These are phyloP conservation scores for Paracoccidioides brasiliensis DNA, from an alignment of 2,329 filamentous ascomycete species.

Conservation along the genomic window DNA sequence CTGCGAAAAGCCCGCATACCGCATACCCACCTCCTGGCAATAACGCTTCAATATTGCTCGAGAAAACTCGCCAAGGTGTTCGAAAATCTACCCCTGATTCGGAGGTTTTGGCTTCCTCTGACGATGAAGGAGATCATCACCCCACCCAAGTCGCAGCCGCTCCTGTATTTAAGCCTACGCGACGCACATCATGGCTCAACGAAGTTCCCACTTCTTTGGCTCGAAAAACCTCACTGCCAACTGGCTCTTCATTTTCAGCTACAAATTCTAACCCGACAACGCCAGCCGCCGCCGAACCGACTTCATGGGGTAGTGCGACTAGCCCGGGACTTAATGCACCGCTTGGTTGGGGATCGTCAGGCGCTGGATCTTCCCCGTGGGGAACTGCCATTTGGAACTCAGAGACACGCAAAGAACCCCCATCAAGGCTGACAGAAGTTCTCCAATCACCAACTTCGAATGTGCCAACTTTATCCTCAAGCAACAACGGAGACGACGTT, in stretches of 20 bases:
- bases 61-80: slow-evolving; percentile 55
- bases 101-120: slow-evolving; percentile 83
- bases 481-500: slow-evolving; percentile 41
- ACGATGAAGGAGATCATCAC: slow-evolving; percentile 70
- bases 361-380: slow-evolving; percentile 49
- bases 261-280: slow-evolving; percentile 70
- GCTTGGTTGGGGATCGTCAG: slow-evolving; percentile 33
- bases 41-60: slow-evolving; percentile 54
- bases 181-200: slow-evolving; percentile 74
- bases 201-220: slow-evolving; percentile 58
- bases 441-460: slow-evolving; percentile 59
- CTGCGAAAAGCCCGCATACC: slow-evolving; percentile 27
- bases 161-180: slow-evolving; percentile 47
- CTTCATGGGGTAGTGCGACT: slow-evolving; percentile 29
- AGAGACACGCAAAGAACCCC: slow-evolving; percentile 61
- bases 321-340: slow-evolving; percentile 28
- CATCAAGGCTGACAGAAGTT: slow-evolving; percentile 60
- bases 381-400: slow-evolving; percentile 72
- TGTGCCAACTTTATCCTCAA: slow-evolving; percentile 36
- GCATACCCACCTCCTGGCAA: slow-evolving; percentile 38
- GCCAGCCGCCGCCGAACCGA: slow-evolving; percentile 55
- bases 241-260: slow-evolving; percentile 62
- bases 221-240: slow-evolving; percentile 61
- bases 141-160: slow-evolving; percentile 38
- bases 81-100: slow-evolving; percentile 86